A percentile compares a stretch with the other conserved stretches of the same genome.
phyloP scores from a whole-genome alignment of 352 stramenopile species.

The Pythium phragmitis region DNA sequence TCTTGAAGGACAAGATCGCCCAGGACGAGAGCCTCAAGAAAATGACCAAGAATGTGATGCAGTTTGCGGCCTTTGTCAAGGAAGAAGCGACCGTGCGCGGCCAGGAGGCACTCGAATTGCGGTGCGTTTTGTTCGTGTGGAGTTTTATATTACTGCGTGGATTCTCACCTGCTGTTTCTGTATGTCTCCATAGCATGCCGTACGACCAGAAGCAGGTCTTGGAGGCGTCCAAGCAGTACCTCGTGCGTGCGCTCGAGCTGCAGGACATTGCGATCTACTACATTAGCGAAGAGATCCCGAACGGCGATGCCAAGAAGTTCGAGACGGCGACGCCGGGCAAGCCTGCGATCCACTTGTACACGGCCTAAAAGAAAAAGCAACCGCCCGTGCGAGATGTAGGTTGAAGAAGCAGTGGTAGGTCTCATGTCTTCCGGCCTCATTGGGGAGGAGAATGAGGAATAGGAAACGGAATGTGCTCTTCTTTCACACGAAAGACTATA shows the following conservation, averaged over 20 bases:
- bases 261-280: conserved; percentile 87
- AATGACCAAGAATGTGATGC: conserved; percentile 95
- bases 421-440: neutral
- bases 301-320: conserved; percentile 82
- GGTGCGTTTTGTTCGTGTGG: conserved; percentile 31
- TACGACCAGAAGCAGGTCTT: conserved; percentile 96
- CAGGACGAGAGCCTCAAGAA: conserved; percentile 85
- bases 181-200: conserved; percentile 66
- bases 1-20: conserved; percentile 73
- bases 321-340: conserved; percentile 82
- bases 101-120: conserved; percentile 91
- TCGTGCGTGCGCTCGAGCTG: conserved; percentile 88
- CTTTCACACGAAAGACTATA: conserved; percentile 2
- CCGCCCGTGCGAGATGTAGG: neutral
- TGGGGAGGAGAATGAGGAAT: neutral
- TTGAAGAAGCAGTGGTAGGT: neutral
- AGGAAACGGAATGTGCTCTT: neutral
- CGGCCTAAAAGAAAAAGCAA: conserved; percentile 32
- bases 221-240: conserved; percentile 90
- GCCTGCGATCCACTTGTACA: conserved; percentile 72
- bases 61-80: conserved; percentile 96
- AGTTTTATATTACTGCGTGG: too few species aligned
- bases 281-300: conserved; percentile 64
- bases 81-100: conserved; percentile 91
- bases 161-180: neutral